These are phyloP conservation scores for Ogataea ganodermae DNA, from an alignment of 805 yeast genomes.

Conservation along the genomic window DNA sequence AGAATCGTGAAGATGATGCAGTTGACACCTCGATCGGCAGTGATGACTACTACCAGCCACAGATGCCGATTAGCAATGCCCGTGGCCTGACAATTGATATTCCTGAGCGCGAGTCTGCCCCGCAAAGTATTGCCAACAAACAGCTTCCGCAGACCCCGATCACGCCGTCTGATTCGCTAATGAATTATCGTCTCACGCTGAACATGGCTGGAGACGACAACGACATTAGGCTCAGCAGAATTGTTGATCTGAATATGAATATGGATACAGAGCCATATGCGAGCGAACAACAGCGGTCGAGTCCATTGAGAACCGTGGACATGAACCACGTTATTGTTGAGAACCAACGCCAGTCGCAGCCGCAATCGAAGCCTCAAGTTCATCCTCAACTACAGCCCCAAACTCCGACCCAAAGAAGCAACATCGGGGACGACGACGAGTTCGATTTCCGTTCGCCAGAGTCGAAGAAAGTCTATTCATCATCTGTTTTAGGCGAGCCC, in stretches of 20 bases:
- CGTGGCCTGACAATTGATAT: slow-evolving; percentile 18
- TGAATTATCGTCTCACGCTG: slow-evolving; percentile 31
- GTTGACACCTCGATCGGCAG: slow-evolving; percentile 5
- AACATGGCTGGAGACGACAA: slow-evolving; percentile 26
- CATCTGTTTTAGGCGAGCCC: not conserved
- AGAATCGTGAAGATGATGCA: slow-evolving; percentile 8
- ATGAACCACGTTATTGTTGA: not conserved
- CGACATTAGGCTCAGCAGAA: slow-evolving; percentile 22
- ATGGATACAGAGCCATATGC: not conserved
- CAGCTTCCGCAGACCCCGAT: slow-evolving; percentile 27
- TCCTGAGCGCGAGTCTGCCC: slow-evolving; percentile 3
- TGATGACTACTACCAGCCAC: slow-evolving; percentile 11
- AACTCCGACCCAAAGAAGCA: not conserved
- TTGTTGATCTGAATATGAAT: slow-evolving; percentile 20
- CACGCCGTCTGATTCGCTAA: slow-evolving; percentile 27
- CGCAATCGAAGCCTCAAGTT: not conserved
- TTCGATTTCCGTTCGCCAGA: slow-evolving; percentile 16
- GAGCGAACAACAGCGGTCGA: not conserved
- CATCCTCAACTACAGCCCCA: not conserved
- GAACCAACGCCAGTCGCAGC: not conserved
- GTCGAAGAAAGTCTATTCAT: slow-evolving; percentile 6
- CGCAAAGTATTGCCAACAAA: slow-evolving; percentile 11
- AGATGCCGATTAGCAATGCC: slow-evolving; percentile 8
- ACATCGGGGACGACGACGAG: slow-evolving; percentile 6
- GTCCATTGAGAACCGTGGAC: slow-evolving; percentile 4